Conservation (phyloP, 208 protist species). For the Trichomonas vaginalis region DNA sequence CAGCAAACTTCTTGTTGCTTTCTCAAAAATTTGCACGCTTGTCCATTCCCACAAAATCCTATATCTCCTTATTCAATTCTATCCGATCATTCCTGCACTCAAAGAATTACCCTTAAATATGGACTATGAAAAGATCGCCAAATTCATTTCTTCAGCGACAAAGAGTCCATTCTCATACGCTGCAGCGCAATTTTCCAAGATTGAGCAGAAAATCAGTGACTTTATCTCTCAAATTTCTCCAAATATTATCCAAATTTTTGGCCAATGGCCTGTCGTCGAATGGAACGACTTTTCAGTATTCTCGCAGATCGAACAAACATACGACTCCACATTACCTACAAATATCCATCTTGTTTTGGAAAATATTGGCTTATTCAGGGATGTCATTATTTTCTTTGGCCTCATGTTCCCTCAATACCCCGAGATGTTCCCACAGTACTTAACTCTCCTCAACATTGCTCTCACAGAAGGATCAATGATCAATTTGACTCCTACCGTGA, state of each 20-base stretch:
- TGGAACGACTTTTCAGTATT: not conserved
- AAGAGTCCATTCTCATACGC: too few relatives aligned
- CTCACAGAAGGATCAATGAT: not conserved
- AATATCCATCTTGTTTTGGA: not conserved
- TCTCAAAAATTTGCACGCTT: not conserved
- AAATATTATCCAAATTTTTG: not conserved
- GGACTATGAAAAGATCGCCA: too few relatives aligned
- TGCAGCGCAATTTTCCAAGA: too few relatives aligned
- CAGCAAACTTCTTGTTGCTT: not conserved
- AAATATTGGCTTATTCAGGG: not conserved
- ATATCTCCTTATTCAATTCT: too few relatives aligned
- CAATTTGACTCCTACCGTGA: not conserved
- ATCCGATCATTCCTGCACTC: too few relatives aligned
- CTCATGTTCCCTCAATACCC: not conserved
- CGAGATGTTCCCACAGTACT: not conserved
- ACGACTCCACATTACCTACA: not conserved
- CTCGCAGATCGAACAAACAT: not conserved
- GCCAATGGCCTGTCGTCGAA: not conserved
- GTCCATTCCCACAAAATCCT: not conserved
- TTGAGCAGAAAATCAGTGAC: too few relatives aligned
- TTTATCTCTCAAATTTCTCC: not conserved
- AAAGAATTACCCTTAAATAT: too few relatives aligned
- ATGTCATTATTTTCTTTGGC: not conserved
- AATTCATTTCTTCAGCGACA: too few relatives aligned
- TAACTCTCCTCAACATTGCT: not conserved